These are phyloP conservation scores for Neovahlkampfia damariscottae DNA, from an alignment of 78 protist species.

Conservation along the genomic window DNA sequence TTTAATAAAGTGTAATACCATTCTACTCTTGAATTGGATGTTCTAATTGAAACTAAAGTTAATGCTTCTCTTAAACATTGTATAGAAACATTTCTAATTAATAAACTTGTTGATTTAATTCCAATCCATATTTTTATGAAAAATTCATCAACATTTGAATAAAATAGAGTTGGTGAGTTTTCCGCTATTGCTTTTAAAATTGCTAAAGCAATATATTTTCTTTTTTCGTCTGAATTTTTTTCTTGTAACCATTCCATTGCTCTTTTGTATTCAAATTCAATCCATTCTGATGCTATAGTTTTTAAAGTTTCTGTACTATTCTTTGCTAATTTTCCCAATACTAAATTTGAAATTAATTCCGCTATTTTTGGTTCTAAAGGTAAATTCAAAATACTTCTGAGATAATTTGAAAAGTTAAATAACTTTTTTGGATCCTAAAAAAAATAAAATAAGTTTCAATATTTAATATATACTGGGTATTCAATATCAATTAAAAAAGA, in stretches of 20 bases:
- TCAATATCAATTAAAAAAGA: no score
- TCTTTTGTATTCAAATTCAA: slow-evolving; percentile 42
- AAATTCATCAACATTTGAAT: slow-evolving; percentile 16
- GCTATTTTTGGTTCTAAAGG: background rate
- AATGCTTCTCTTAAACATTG: background rate
- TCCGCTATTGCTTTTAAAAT: slow-evolving; percentile 2
- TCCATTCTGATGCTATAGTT: slow-evolving; percentile 29
- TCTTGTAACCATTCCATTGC: slow-evolving; percentile 46
- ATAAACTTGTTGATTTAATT: slow-evolving; percentile 5
- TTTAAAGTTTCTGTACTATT: slow-evolving; percentile 8
- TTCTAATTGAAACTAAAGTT: slow-evolving; percentile 24
- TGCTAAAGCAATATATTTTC: slow-evolving; percentile 19
- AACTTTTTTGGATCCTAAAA: slow-evolving; percentile 25
- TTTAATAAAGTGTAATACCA: slow-evolving; percentile 11
- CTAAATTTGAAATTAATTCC: slow-evolving; percentile 13
- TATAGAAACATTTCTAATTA: background rate
- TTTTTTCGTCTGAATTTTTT: slow-evolving; percentile 1
- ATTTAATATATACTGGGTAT: no score
- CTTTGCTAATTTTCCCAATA: slow-evolving; percentile 24
- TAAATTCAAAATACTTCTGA: slow-evolving; percentile 13
- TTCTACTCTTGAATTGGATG: background rate
- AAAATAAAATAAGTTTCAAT: no score
- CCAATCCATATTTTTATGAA: slow-evolving; percentile 17
- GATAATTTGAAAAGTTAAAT: slow-evolving; percentile 29
- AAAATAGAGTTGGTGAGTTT: slow-evolving; percentile 48